phyloP scores from a whole-genome alignment of 1,284 basidiomycete species.

The Uromyces viciae-fabae region DNA sequence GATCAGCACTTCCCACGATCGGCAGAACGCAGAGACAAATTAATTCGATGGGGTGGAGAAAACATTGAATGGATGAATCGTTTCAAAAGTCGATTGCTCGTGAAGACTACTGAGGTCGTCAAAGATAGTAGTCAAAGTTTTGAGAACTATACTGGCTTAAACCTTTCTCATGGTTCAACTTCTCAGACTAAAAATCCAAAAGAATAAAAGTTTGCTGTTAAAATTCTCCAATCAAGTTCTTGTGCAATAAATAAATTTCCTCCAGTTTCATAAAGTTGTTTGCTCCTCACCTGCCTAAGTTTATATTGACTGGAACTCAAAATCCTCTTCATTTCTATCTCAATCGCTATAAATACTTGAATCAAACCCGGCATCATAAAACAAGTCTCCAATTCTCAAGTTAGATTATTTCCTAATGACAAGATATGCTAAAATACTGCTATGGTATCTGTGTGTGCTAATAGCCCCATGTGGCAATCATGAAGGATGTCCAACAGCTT shows the following conservation, averaged over 20 bases:
- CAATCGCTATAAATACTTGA: too few relatives aligned
- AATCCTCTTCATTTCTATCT: not conserved
- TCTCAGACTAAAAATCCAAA: slow-evolving; percentile 1
- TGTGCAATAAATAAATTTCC: not conserved
- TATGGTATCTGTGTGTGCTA: too few relatives aligned
- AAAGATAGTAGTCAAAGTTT: slow-evolving; percentile 13
- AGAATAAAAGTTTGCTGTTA: too few relatives aligned
- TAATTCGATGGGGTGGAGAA: slow-evolving; percentile 7
- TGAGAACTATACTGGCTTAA: slow-evolving; percentile 35
- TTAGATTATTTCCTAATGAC: too few relatives aligned
- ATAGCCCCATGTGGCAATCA: too few relatives aligned
- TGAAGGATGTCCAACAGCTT: too few relatives aligned
- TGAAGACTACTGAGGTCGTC: slow-evolving; percentile 18
- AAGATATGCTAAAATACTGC: too few relatives aligned
- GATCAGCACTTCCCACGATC: slow-evolving; percentile 42
- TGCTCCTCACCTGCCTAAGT: too few relatives aligned
- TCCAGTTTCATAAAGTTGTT: not conserved
- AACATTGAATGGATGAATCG: slow-evolving; percentile 2
- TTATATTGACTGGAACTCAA: too few relatives aligned
- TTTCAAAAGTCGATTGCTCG: not conserved
- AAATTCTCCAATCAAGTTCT: too few relatives aligned
- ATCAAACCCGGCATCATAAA: too few relatives aligned
- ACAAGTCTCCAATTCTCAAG: too few relatives aligned
- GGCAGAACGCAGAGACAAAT: slow-evolving; percentile 18
- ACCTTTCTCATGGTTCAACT: slow-evolving; percentile 8